Evolutionary conservation across 2,329 filamentous ascomycete genomes (phyloP).

Genomic region (Aspergillus fumigatus): DNA sequence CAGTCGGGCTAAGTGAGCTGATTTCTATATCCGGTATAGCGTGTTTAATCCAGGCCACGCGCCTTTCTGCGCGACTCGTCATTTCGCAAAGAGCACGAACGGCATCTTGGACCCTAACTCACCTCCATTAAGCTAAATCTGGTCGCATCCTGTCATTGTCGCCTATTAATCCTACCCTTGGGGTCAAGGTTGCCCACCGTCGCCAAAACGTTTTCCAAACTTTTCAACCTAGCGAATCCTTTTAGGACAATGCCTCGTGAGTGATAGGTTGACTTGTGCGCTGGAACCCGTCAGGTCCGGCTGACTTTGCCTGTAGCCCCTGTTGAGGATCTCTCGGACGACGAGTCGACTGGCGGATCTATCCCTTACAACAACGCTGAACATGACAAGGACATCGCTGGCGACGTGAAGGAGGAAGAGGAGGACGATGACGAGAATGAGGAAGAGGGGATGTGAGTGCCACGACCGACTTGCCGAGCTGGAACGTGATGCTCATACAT

Average conservation of each 20-base stretch:
- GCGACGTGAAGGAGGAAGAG: slow-evolving; percentile 14
- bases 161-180: background rate
- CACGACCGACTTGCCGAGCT: slow-evolving; percentile 4
- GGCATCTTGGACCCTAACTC: slow-evolving; percentile 4
- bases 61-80: slow-evolving; percentile 25
- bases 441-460: slow-evolving; percentile 34
- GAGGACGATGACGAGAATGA: slow-evolving; percentile 27
- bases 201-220: slow-evolving; percentile 29
- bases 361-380: slow-evolving; percentile 34
- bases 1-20: slow-evolving; percentile 38
- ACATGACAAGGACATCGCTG: slow-evolving; percentile 12
- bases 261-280: slow-evolving; percentile 19
- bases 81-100: slow-evolving; percentile 1
- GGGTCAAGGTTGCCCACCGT: slow-evolving; percentile 3
- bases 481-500: slow-evolving; percentile 10
- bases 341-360: slow-evolving; percentile 33
- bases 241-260: slow-evolving; percentile 38
- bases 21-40: slow-evolving; percentile 34
- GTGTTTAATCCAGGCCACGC: slow-evolving; percentile 23
- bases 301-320: slow-evolving; percentile 23
- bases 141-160: background rate
- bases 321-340: slow-evolving; percentile 31
- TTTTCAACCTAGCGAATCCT: slow-evolving; percentile 19
- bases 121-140: background rate
- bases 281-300: slow-evolving; percentile 3